phyloP scores from a whole-genome alignment of 805 yeast species.

The Ogataea haglerorum region DNA sequence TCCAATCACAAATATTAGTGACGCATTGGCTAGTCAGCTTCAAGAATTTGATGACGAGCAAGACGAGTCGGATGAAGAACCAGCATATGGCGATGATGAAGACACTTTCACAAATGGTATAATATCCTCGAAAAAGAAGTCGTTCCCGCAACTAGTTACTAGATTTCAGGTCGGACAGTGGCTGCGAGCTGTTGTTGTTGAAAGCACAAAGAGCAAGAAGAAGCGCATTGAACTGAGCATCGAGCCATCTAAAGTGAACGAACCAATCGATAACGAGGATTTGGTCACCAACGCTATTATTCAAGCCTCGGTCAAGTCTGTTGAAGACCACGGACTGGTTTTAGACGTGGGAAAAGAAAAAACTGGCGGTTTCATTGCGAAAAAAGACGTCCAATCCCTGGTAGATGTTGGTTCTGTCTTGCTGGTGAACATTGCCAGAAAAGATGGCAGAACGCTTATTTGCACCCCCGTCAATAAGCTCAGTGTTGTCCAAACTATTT shows the following conservation, averaged over 20 bases:
- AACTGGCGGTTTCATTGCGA: slow-evolving; percentile 69
- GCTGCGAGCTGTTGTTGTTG: slow-evolving; percentile 76
- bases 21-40: slow-evolving; percentile 52
- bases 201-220: slow-evolving; percentile 36
- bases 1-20: slow-evolving; percentile 70
- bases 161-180: slow-evolving; percentile 76
- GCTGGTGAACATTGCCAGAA: slow-evolving; percentile 53
- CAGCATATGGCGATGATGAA: slow-evolving; percentile 32
- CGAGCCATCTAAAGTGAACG: slow-evolving; percentile 73
- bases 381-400: slow-evolving; percentile 53
- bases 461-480: slow-evolving; percentile 50
- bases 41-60: slow-evolving; percentile 54
- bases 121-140: slow-evolving; percentile 28
- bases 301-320: slow-evolving; percentile 73
- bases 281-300: slow-evolving; percentile 56
- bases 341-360: slow-evolving; percentile 62
- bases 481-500: slow-evolving; percentile 50
- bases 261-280: slow-evolving; percentile 55
- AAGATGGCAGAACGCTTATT: slow-evolving; percentile 56
- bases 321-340: slow-evolving; percentile 91
- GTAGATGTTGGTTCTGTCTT: slow-evolving; percentile 66
- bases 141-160: slow-evolving; percentile 53
- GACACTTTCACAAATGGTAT: slow-evolving; percentile 30
- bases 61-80: slow-evolving; percentile 36
- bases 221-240: slow-evolving; percentile 68